A percentile compares a stretch with the other conserved stretches of the same genome.
phyloP scores from a whole-genome alignment of 208 protist species.

The Acanthamoeba royreba region DNA sequence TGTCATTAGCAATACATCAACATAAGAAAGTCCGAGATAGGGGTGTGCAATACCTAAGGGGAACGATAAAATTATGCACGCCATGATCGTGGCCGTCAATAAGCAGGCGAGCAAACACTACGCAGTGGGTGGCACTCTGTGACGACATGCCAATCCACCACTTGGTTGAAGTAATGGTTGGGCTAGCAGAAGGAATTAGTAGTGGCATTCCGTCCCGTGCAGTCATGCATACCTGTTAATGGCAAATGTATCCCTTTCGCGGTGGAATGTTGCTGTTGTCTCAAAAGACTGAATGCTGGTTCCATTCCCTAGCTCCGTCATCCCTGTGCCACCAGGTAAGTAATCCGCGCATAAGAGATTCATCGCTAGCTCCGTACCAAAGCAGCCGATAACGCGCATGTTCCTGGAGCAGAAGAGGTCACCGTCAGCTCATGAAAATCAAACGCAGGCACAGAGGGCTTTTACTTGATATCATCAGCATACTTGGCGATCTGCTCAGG shows the following conservation, averaged over 20 bases:
- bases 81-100: slow-evolving; percentile 64
- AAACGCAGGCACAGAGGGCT: no score
- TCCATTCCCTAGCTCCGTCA: slow-evolving; percentile 74
- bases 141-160: slow-evolving; percentile 66
- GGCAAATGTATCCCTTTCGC: slow-evolving; percentile 60
- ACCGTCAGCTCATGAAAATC: neutral
- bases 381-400: slow-evolving; percentile 29
- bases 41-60: no score
- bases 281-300: slow-evolving; percentile 67
- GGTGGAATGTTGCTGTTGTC: slow-evolving; percentile 69
- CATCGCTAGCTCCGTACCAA: slow-evolving; percentile 11
- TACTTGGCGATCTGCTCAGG: slow-evolving; percentile 15
- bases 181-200: no score
- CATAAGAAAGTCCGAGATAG: no score
- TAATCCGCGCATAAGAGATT: neutral
- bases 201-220: no score
- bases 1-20: no score
- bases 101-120: slow-evolving; percentile 72
- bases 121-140: slow-evolving; percentile 11
- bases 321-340: neutral
- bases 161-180: slow-evolving; percentile 60
- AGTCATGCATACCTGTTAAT: slow-evolving; percentile 62
- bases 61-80: slow-evolving; percentile 71
- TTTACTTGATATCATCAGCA: slow-evolving; percentile 20
- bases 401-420: no score